Conservation (phyloP, 441 rosid species). For the Gossypium lobatum region DNA sequence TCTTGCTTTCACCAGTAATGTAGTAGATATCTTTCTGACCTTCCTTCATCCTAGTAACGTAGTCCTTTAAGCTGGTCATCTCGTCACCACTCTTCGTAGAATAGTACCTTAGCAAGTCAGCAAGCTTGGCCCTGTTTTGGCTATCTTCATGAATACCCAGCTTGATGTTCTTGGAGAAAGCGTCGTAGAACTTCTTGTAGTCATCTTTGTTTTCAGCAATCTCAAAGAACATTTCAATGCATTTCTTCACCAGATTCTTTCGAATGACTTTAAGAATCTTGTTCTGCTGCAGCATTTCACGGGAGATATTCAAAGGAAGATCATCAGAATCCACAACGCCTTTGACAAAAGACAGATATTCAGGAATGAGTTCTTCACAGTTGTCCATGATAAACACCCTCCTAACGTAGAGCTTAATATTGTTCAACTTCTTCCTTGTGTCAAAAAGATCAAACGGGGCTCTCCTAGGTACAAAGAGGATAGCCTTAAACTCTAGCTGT, state of each 20-base stretch:
- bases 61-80: constrained; percentile 36
- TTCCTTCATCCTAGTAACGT: constrained; percentile 35
- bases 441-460: constrained; percentile 14
- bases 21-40: constrained; percentile 35
- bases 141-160: constrained; percentile 32
- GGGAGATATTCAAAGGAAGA: constrained; percentile 31
- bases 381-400: constrained; percentile 37
- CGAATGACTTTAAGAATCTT: constrained; percentile 35
- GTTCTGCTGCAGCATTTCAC: constrained; percentile 34
- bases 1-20: constrained; percentile 13
- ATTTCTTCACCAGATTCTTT: constrained; percentile 35
- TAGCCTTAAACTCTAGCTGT: constrained; percentile 35
- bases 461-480: constrained; percentile 20
- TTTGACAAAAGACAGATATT: constrained; percentile 30
- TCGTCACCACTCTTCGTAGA: constrained; percentile 35
- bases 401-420: constrained; percentile 35
- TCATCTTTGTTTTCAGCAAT: constrained; percentile 40
- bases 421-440: constrained; percentile 32
- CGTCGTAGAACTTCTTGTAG: constrained; percentile 33
- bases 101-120: constrained; percentile 33
- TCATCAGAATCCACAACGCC: constrained; percentile 37
- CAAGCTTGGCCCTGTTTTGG: constrained; percentile 29
- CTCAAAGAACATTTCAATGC: constrained; percentile 31
- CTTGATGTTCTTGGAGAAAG: constrained; percentile 34
- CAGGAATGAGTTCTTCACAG: constrained; percentile 36